Base-by-base conservation (phyloP, 495 filamentous ascomycete species). In the Daldinia caldariorum region DNA sequence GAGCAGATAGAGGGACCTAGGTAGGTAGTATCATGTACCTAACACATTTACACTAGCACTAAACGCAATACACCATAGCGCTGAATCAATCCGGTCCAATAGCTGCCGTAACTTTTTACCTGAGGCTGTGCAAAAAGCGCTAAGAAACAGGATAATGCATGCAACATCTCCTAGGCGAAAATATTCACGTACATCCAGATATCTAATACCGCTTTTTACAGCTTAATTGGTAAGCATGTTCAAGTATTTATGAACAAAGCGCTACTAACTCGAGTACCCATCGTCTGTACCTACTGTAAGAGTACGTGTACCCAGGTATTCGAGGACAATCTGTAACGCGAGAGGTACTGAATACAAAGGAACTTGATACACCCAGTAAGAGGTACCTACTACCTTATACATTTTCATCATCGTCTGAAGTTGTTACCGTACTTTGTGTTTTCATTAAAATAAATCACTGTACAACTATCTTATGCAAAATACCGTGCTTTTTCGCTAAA, bases 41-140 rank as follows among this genome's bases (percentile, higher is more conserved):
- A 49, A 20, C 22, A 49, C 6, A 9, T 18, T 18, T 49, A 39
- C 37, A 14, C 8, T 39, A 43, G 26, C n/a, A n/a, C 39, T 29
- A 50, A 6, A n/a, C 22, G 49, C 49, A 26, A 35, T 38, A 26
- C 1, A 37, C 35, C 20, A 35, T 58, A 68, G 65, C 58, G 61
- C 60, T 69, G 56, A 65, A 26, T 64, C 49, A 47, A 69, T 32
- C 55, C 32, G 39, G 50, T 53, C 67, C 57, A 66, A 66, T 61
- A 12, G 43, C 34, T 6, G 35, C 35, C 54, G 59, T 50, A 68
- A 63, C 45, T 58, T 32, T 57, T 34, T 37, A 60, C 32, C 49
- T 64, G 70, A 72, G 70, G 70, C 70, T 72, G 70, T 72, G 70
- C 64, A 72, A 10, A 10, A 7, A 7, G 70, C 60, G 57, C 70